These are phyloP conservation scores for Corynespora cassiicola DNA, from an alignment of 2,329 filamentous ascomycete species.

Conservation along the genomic window DNA sequence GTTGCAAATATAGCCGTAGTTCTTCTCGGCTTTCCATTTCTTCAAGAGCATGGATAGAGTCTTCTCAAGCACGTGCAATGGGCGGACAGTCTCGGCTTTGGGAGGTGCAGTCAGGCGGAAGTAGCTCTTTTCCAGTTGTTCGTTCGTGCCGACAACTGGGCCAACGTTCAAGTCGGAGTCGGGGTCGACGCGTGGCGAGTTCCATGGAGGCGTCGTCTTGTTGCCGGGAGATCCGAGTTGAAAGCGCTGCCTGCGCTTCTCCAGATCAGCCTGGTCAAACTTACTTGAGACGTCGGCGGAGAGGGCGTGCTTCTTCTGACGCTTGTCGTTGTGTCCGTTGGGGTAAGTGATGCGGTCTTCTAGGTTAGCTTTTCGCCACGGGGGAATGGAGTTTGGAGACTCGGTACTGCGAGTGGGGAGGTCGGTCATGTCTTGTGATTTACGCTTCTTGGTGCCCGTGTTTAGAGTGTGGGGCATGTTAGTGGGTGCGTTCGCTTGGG, in stretches of 20 bases:
- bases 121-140: conserved; percentile 89
- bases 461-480: conserved; percentile 61
- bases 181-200: conserved; percentile 52
- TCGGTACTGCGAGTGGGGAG: conserved; percentile 58
- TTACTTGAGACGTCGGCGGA: conserved; percentile 73
- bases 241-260: conserved; percentile 90
- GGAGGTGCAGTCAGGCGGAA: conserved; percentile 91
- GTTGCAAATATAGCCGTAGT: conserved; percentile 98
- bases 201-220: conserved; percentile 63
- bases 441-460: conserved; percentile 89
- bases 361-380: conserved; percentile 77
- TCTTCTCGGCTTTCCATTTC: conserved; percentile 92
- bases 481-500: conserved; percentile 30
- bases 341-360: conserved; percentile 78
- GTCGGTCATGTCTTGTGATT: conserved; percentile 68
- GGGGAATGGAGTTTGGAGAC: conserved; percentile 60
- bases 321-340: conserved; percentile 53
- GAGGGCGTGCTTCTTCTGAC: conserved; percentile 55
- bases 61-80: conserved; percentile 78
- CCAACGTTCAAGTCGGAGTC: conserved; percentile 57
- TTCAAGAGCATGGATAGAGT: conserved; percentile 88
- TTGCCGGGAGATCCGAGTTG: conserved; percentile 62
- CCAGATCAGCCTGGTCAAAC: conserved; percentile 83
- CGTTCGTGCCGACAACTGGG: conserved; percentile 85
- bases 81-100: conserved; percentile 86